These are phyloP conservation scores for Calonectria pauciramosa DNA, from an alignment of 2,329 filamentous ascomycete species.

Conservation along the genomic window DNA sequence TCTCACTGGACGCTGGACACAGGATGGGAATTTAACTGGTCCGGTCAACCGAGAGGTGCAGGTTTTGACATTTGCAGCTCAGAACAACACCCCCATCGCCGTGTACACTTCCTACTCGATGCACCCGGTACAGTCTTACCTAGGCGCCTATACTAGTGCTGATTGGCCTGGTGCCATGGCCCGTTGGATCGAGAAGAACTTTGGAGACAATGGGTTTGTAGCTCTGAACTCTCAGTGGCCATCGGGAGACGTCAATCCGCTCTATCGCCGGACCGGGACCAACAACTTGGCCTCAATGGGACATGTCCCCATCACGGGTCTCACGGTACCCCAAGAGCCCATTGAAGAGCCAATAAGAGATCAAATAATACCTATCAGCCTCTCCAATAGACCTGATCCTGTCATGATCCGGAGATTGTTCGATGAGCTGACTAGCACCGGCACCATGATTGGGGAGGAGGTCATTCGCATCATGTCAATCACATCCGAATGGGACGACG, in stretches of 20 bases:
- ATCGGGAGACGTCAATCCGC: background rate
- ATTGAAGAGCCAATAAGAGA: background rate
- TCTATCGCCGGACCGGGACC: background rate
- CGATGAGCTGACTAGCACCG: background rate
- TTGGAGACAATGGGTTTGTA: background rate
- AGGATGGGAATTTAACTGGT: background rate
- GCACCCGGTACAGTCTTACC: background rate
- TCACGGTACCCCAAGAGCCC: background rate
- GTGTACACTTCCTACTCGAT: background rate
- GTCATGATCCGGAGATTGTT: background rate
- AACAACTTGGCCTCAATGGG: background rate
- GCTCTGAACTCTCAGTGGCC: background rate
- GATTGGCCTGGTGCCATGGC: background rate
- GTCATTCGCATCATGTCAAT: background rate
- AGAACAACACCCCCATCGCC: background rate
- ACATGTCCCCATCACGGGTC: background rate
- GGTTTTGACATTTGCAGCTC: background rate
- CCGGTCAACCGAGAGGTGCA: background rate
- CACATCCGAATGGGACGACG: background rate
- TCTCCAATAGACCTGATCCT: background rate
- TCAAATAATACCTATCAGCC: background rate
- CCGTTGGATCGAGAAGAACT: background rate
- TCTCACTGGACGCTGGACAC: background rate
- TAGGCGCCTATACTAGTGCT: background rate
- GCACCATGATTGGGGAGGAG: background rate